Evolutionary conservation across 164 flowering plant genomes (phyloP).

Genomic region (Nymphaea colorata): DNA sequence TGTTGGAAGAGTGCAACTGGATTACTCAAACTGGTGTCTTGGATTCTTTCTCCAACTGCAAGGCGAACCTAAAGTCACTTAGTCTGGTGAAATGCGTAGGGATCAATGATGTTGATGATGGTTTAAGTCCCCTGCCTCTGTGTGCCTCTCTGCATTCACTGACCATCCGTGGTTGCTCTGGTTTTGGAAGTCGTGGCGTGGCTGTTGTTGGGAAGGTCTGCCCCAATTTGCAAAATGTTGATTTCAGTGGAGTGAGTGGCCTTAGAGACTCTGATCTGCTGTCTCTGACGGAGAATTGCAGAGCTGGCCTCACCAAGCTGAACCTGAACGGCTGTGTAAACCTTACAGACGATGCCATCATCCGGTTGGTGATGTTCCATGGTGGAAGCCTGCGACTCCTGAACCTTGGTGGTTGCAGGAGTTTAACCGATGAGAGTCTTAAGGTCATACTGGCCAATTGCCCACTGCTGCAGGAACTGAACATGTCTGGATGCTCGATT

Average conservation of each 20-base stretch:
- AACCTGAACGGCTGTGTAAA: slow-evolving; percentile 45
- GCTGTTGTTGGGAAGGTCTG: slow-evolving; percentile 47
- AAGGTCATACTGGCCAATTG: slow-evolving; percentile 52
- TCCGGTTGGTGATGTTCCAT: slow-evolving; percentile 32
- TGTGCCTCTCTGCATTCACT: slow-evolving; percentile 47
- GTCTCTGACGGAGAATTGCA: slow-evolving; percentile 31
- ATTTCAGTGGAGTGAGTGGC: slow-evolving; percentile 45
- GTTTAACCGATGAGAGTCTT: slow-evolving; percentile 49
- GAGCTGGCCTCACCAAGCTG: slow-evolving; percentile 49
- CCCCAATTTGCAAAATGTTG: slow-evolving; percentile 46
- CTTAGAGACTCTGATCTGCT: slow-evolving; percentile 55
- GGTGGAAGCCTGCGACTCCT: slow-evolving; percentile 54
- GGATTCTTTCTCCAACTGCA: slow-evolving; percentile 34
- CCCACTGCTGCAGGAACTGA: slow-evolving; percentile 43
- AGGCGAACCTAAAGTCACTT: slow-evolving; percentile 43
- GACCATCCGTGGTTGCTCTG: slow-evolving; percentile 53
- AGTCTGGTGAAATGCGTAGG: slow-evolving; percentile 54
- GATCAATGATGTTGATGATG: slow-evolving; percentile 27
- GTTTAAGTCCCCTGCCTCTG: slow-evolving; percentile 18
- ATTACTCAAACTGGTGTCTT: slow-evolving; percentile 53
- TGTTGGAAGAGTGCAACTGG: slow-evolving; percentile 73
- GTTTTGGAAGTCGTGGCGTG: slow-evolving; percentile 47
- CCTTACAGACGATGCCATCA: slow-evolving; percentile 44
- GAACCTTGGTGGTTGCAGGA: slow-evolving; percentile 53
- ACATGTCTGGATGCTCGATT: slow-evolving; percentile 47